phyloP scores from a whole-genome alignment of 202 grass and related monocot genomes.

The Hordeum pubiflorum region DNA sequence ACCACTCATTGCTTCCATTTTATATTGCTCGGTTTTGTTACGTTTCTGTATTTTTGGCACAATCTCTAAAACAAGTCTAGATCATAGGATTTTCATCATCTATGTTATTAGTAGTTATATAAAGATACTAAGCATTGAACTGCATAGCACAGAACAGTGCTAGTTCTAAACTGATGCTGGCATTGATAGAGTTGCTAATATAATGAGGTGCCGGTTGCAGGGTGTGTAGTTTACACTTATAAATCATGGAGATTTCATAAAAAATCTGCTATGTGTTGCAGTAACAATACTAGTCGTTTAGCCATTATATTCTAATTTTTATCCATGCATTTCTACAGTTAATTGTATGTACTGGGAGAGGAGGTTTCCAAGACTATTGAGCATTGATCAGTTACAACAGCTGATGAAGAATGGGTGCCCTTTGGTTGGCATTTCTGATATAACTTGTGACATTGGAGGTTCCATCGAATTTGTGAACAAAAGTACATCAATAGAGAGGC shows the following conservation, averaged over 20 bases:
- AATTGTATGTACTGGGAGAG: constrained; percentile 99
- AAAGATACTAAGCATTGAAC: not conserved
- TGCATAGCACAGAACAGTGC: not conserved
- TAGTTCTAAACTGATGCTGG: not conserved
- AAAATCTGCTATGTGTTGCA: not conserved
- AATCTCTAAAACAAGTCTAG: constrained; percentile 3
- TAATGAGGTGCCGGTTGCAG: not conserved
- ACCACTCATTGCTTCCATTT: constrained; percentile 1
- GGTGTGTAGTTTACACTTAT: not conserved
- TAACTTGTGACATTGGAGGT: constrained; percentile 93
- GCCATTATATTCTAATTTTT: constrained; percentile 1
- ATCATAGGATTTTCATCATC: not conserved
- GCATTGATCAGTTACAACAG: constrained; percentile 60
- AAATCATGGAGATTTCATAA: not conserved
- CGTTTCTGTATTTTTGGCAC: not conserved
- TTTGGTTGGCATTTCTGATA: constrained; percentile 84
- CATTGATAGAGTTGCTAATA: not conserved
- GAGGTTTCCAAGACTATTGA: constrained; percentile 86
- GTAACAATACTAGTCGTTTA: not conserved
- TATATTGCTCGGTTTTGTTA: not conserved
- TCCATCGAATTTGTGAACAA: constrained; percentile 90
- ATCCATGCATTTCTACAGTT: constrained; percentile 37
- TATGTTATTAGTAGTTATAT: not conserved
- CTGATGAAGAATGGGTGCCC: constrained; percentile 52
- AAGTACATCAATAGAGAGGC: constrained; percentile 86